These are phyloP conservation scores for Mediolabrus comicus DNA, from an alignment of 108 stramenopile species.

Conservation along the genomic window DNA sequence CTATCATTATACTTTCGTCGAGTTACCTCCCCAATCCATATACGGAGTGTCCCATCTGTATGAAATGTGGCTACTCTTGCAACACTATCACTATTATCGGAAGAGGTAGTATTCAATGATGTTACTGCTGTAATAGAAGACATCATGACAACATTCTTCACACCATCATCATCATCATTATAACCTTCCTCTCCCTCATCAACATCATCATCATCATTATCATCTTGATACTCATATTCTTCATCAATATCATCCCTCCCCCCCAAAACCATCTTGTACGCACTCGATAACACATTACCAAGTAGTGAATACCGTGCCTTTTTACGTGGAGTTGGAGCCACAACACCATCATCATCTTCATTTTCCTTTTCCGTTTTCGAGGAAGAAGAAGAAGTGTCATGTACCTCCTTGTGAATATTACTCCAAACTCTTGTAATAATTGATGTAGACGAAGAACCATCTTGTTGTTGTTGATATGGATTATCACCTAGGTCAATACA, in stretches of 20 bases:
- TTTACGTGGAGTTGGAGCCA: constrained; percentile 3
- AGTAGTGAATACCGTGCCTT: constrained; percentile 10
- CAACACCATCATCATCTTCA: background rate
- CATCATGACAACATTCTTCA: background rate
- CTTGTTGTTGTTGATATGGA: background rate
- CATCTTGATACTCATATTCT: constrained; percentile 15
- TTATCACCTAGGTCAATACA: constrained; percentile 28
- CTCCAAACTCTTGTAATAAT: constrained; percentile 15
- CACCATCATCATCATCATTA: background rate
- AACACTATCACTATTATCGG: background rate
- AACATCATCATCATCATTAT: background rate
- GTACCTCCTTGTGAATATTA: background rate
- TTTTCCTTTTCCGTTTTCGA: background rate
- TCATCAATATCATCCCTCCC: background rate
- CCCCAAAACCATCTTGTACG: constrained; percentile 6
- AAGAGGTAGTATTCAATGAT: background rate
- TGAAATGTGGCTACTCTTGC: constrained; percentile 39
- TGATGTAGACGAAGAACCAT: background rate
- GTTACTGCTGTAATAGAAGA: constrained; percentile 25
- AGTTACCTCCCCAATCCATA: constrained; percentile 29
- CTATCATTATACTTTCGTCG: background rate
- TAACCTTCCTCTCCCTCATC: constrained; percentile 16
- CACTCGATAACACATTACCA: constrained; percentile 3
- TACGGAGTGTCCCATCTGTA: constrained; percentile 44
- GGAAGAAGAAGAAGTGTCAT: background rate